Evolutionary conservation across 2,329 filamentous ascomycete species (phyloP), one percentile per base, ranked within the genome.

Genomic region (Fusarium sp.): DNA sequence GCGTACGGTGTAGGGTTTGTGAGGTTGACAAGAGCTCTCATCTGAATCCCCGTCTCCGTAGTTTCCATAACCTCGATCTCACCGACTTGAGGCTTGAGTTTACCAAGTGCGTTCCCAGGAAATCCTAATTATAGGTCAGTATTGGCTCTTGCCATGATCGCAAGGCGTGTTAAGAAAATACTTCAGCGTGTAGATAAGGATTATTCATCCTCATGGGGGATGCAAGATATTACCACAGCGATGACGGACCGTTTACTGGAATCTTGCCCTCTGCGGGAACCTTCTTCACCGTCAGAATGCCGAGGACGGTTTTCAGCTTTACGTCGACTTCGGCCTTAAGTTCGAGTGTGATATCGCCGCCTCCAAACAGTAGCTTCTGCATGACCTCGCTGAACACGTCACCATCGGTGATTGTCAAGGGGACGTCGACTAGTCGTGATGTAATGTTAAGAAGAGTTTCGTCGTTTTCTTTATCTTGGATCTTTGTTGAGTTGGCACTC

Each of bases 1-100:
- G 93, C 91, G 80, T 98, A 98, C 8, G 91, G 88, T 1, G 95
- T 97, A 3, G 95, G 95, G 78, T 99, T 99, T 8, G 93, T 97
- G 68, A 97, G 87, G 79, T 96, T 97, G 77, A 97, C 87, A 42
- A 86, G 83, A 20, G 93, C 92, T 77, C 91, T 86, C 39, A 98
- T 83, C 26, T 88, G 90, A 51, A 98, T 85, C 7, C 92, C 92
- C 6, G 90, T 90, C 39, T 88, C 84, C 3, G 92, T 91, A 1
- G 95, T 97, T 62, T 92, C 90, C 44, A 92, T 79, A 63, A 98
- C 90, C 72, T 88, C 87, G 39, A 98, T 83, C 68, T 92, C 90
- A 62, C 90, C 90, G 65, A 97, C 85, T 75, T 91, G 88, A 22
- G 94, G 93, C 68, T 80, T 84, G 69, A 87, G 83, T 39, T 81